Evolutionary conservation across 495 filamentous ascomycete species (phyloP).

Genomic region (Penicillium riverlandense): DNA sequence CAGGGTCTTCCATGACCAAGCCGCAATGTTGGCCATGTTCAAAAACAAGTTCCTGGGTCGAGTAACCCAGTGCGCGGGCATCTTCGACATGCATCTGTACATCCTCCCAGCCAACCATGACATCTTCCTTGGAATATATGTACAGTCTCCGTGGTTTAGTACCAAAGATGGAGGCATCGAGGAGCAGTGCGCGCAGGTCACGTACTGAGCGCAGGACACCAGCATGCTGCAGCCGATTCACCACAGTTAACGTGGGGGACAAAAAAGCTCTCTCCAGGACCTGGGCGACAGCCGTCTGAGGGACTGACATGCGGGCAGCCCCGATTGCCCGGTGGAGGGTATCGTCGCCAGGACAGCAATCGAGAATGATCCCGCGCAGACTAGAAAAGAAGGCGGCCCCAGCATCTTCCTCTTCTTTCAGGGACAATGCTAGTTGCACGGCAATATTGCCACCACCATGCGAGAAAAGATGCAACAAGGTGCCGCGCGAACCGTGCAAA

Average conservation of each 20-base stretch:
- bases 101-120: constrained; percentile 25
- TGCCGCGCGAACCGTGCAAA: constrained; percentile 3
- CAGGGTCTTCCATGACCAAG: constrained; percentile 17
- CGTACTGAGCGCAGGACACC: constrained; percentile 14
- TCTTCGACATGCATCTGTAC: constrained; percentile 24
- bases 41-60: constrained; percentile 18
- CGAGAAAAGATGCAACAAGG: constrained; percentile 23
- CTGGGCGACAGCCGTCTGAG: constrained; percentile 3
- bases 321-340: constrained; percentile 15
- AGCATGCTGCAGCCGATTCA: constrained; percentile 11
- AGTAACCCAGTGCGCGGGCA: constrained; percentile 20
- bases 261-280: constrained; percentile 12
- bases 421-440: constrained; percentile 16
- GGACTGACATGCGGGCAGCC: constrained; percentile 14
- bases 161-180: constrained; percentile 21
- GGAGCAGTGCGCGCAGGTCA: constrained; percentile 12
- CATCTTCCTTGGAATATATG: constrained; percentile 31
- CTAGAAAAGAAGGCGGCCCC: constrained; percentile 5
- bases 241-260: constrained; percentile 13
- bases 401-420: constrained; percentile 10
- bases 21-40: constrained; percentile 26
- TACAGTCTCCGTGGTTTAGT: constrained; percentile 15
- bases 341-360: constrained; percentile 25
- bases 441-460: constrained; percentile 22
- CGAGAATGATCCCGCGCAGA: constrained; percentile 16